Conservation (phyloP, 164 flowering plant genomes). For the Platanus orientalis region DNA sequence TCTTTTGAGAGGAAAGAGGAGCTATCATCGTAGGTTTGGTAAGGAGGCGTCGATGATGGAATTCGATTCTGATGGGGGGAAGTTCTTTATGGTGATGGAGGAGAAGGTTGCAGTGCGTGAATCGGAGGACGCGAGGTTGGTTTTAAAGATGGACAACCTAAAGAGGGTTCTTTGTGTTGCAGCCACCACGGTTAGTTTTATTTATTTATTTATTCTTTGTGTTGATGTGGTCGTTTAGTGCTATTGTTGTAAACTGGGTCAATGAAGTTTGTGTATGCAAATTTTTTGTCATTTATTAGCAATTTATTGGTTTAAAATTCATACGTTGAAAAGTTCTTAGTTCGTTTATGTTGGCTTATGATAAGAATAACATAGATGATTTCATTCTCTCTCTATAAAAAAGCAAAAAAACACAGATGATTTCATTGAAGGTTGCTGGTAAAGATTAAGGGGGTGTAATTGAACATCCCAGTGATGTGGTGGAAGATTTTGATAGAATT, state of each 20-base stretch:
- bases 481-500: no score
- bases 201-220: neutral
- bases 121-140: conserved; percentile 70
- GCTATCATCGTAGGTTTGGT: conserved; percentile 59
- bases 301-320: no score
- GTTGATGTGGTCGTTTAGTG: neutral
- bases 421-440: no score
- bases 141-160: conserved; percentile 47
- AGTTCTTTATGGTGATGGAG: conserved; percentile 60
- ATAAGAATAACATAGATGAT: no score
- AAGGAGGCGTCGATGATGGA: conserved; percentile 62
- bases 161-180: conserved; percentile 68
- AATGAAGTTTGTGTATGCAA: no score
- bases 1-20: conserved; percentile 78
- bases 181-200: conserved; percentile 50
- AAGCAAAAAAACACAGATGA: no score
- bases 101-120: conserved; percentile 67
- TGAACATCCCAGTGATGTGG: no score
- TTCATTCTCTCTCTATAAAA: no score
- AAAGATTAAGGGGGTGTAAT: no score
- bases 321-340: no score
- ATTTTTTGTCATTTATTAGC: no score
- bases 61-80: conserved; percentile 48
- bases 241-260: neutral
- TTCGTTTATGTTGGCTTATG: no score